A percentile compares a stretch with the other conserved stretches of the same genome.
Evolutionary conservation across 257 asterid species (phyloP).

Genomic region (Mitragyna speciosa): DNA sequence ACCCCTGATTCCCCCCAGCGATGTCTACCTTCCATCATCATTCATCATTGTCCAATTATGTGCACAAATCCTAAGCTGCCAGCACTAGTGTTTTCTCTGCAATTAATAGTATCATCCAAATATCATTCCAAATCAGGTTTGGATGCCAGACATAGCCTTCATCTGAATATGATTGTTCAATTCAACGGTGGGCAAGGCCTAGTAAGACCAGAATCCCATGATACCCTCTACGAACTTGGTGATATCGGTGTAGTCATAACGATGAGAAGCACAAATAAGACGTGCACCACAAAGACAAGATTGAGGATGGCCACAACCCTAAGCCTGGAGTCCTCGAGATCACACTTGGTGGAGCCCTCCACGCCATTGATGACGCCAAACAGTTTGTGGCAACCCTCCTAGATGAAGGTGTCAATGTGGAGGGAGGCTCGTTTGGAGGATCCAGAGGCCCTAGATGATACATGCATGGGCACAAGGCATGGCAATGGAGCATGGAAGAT

Average conservation of each 20-base stretch:
- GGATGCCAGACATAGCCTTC: slow-evolving; percentile 84
- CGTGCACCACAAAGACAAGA: slow-evolving; percentile 68
- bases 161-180: slow-evolving; percentile 74
- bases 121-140: slow-evolving; percentile 48
- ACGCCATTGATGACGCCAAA: slow-evolving; percentile 84
- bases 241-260: slow-evolving; percentile 49
- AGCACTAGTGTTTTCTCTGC: no score
- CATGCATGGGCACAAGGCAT: no score
- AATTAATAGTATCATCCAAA: no score
- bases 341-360: slow-evolving; percentile 96
- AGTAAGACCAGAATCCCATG: slow-evolving; percentile 73
- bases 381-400: slow-evolving; percentile 93
- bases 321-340: slow-evolving; percentile 87
- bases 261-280: slow-evolving; percentile 54
- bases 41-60: neutral
- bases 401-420: slow-evolving; percentile 82
- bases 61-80: neutral
- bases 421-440: slow-evolving; percentile 78
- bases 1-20: no score
- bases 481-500: no score
- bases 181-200: slow-evolving; percentile 63
- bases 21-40: neutral
- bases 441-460: slow-evolving; percentile 97
- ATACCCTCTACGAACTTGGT: slow-evolving; percentile 58
- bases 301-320: slow-evolving; percentile 83